Conservation (phyloP, 1,284 basidiomycete genomes). For the Omphalotus olearius region DNA sequence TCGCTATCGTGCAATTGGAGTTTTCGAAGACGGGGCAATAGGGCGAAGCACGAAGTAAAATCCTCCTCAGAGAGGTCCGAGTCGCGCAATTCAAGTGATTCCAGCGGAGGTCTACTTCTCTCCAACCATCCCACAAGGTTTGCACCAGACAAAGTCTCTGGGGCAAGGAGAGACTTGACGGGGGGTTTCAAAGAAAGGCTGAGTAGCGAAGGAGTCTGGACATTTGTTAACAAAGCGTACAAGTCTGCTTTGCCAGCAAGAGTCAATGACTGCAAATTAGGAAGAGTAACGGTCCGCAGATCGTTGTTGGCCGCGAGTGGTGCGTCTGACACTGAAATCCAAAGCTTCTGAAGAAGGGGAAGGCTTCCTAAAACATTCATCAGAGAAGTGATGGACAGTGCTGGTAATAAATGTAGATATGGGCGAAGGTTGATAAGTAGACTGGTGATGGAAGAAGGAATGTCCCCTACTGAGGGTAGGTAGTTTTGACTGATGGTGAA, state of each 20-base stretch:
- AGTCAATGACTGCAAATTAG: constrained; percentile 34
- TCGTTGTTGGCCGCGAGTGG: constrained; percentile 24
- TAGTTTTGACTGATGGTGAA: constrained; percentile 32
- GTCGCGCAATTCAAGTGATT: constrained; percentile 53
- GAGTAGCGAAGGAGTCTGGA: constrained; percentile 39
- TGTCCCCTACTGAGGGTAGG: constrained; percentile 27
- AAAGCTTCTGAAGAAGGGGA: constrained; percentile 33
- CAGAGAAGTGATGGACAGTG: constrained; percentile 29
- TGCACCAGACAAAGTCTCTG: constrained; percentile 33
- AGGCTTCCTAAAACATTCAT: constrained; percentile 29
- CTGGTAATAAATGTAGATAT: constrained; percentile 15
- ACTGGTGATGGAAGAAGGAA: constrained; percentile 35
- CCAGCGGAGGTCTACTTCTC: constrained; percentile 35
- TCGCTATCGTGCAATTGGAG: constrained; percentile 59
- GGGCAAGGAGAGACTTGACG: constrained; percentile 33
- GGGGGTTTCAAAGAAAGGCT: constrained; percentile 43
- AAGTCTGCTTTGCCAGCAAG: constrained; percentile 39
- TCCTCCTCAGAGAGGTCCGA: constrained; percentile 41
- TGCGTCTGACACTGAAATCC: constrained; percentile 34
- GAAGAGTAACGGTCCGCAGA: constrained; percentile 29
- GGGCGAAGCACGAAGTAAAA: constrained; percentile 37
- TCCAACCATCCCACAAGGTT: constrained; percentile 39
- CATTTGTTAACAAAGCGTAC: constrained; percentile 37
- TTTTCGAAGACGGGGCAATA: constrained; percentile 38
- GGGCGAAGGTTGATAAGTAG: constrained; percentile 30